Evolutionary conservation across 208 protist genomes (phyloP), one percentile per base, ranked within the genome.

Genomic region (Trypanosoma congolense): DNA sequence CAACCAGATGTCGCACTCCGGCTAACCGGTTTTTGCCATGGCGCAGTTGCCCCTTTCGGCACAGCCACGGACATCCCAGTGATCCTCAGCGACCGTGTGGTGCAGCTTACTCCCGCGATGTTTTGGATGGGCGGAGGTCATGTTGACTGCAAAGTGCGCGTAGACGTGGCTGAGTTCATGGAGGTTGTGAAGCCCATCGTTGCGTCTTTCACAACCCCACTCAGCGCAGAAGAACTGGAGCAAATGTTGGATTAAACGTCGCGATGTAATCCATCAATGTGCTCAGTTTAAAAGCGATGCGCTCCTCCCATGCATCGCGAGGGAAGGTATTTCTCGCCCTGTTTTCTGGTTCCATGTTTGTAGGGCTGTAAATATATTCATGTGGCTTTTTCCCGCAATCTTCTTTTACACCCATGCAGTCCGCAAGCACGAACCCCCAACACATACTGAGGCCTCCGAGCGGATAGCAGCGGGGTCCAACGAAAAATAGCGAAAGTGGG

Each of bases 61-160:
- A 73, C 73, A 1, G 3, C 19, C 8, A 30, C 42, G n/a, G 36
- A 43, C 2, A 78, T 93, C 38, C 86, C 86, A 9, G 74, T 93
- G 3, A 76, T 93, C 6, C 68, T 93, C 8, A 90, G 86, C 62
- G 44, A 71, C 24, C 43, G 45, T 18, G 55, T 93, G 14, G 26
- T 53, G 25, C 3, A 68, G 21, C 71, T 93, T 5, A 46, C 72
- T 9, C 86, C 86, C 2, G 43, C 61, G 22, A 38, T 62, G 8
- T 76, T 93, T 48, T 90, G 79, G 75, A 69, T 90, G 16, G 86
- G 86, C 45, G 86, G 79, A 25, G 86, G 86, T 0, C 79, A 93
- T 61, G 63, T 87, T n/a, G 77, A 88, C 60, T 93, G 86, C 74
- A 93, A 93, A 60, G 56, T 72, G 24, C 52, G 77, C 25, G 65